These are phyloP conservation scores for Fusarium xylarioides DNA, from an alignment of 2,329 filamentous ascomycete species.

Conservation along the genomic window DNA sequence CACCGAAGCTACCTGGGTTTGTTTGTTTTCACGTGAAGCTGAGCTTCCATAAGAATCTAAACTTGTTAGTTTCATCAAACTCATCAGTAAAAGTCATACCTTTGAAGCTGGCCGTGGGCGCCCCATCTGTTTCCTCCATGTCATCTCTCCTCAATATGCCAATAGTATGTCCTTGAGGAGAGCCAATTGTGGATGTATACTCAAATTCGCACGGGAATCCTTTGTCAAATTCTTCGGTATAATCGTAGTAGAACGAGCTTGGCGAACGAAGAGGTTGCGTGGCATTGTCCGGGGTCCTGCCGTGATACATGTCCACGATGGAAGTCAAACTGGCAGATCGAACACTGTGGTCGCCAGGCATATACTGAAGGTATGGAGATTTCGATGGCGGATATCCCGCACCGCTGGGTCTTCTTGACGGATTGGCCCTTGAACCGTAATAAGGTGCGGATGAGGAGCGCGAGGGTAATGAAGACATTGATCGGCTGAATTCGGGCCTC, in stretches of 20 bases:
- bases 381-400: slow-evolving; percentile 41
- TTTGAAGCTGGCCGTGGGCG: not conserved
- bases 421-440: slow-evolving; percentile 30
- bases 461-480: slow-evolving; percentile 52
- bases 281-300: slow-evolving; percentile 38
- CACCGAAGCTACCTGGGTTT: not conserved
- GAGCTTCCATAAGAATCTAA: not conserved
- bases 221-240: slow-evolving; percentile 60
- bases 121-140: not conserved
- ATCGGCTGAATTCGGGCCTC: slow-evolving; percentile 53
- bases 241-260: slow-evolving; percentile 61
- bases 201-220: slow-evolving; percentile 30
- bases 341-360: slow-evolving; percentile 49
- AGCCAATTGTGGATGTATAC: slow-evolving; percentile 42
- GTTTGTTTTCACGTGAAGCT: not conserved
- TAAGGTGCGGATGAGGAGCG: slow-evolving; percentile 42
- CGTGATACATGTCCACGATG: slow-evolving; percentile 58
- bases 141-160: slow-evolving; percentile 41
- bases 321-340: slow-evolving; percentile 61
- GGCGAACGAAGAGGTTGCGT: slow-evolving; percentile 43
- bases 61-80: not conserved
- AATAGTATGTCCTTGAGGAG: slow-evolving; percentile 43
- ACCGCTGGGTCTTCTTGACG: slow-evolving; percentile 51
- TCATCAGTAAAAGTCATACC: not conserved
- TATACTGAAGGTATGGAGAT: slow-evolving; percentile 44